Evolutionary conservation across 306 rosid species (phyloP), one percentile per base, ranked within the genome.

Genomic region (Vigna reflexopilosa): DNA sequence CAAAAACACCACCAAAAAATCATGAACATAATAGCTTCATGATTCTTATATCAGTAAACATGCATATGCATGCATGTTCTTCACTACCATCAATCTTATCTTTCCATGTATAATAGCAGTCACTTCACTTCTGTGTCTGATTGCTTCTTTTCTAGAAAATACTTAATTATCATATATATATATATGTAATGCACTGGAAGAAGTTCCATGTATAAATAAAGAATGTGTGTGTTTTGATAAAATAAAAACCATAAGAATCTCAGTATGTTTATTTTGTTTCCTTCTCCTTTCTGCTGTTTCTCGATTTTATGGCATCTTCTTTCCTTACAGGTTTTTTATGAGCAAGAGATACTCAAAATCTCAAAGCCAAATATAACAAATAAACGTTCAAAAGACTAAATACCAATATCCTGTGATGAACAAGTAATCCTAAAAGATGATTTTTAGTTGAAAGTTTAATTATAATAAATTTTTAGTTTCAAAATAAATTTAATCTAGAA

Each of bases 1-100:
- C 47, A 48, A 15, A 22, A 69, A 0, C 74, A 9, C 45, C 74
- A 28, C 28, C 47, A 69, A 28, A 4, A 48, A 69, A 15, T 68
- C 42, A 24, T 47, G 42, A 24, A 24, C 47, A 14, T 2, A 26
- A 0, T 26, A 26, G 28, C 28, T 26, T 26, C 28, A 26, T 30
- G 34, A 30, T 30, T 30, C 34, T 30, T 30, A 68, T 68, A 40
- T 45, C 40, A 19, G 7, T 68, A 38, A 38, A 38, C 56, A 68
- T 68, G 58, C 56, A 68, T 68, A 68, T 68, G 58, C 56, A 68
- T 30, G 34, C 34, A 30, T 30, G 58, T 14, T 26, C 73, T 9
- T 69, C 45, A 14, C 19, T 19, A 16, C 14, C 68, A 34, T n/a
- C 51, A 65, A 5, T 38, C 32, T 65, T 38, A 49, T 14, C 9